Base-by-base conservation (phyloP, 352 stramenopile species). In the Stramenopiles sp. region DNA sequence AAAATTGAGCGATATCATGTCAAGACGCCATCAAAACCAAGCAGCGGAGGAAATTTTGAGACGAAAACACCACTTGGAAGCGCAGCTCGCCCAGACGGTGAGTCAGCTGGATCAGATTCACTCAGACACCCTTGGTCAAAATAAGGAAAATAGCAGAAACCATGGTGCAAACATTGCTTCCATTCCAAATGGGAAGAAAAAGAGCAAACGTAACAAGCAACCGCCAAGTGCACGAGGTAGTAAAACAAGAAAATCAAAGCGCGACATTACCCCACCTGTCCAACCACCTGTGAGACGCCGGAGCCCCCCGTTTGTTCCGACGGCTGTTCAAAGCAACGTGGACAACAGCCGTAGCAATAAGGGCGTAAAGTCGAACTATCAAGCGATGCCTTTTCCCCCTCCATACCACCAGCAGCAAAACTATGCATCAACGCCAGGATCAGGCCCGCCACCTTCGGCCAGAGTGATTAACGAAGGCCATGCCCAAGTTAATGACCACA, bases 141-240 rank as follows among this genome's bases (percentile, higher is more conserved):
- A 78, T 14, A 78, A 78, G 14, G 71, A 78, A 78, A 78, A 78
- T 33, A 33, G 14, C 31, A 33, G 71, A 33, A 78, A 78, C 31
- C n/a, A n/a, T n/a, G n/a, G n/a, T n/a, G n/a, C n/a, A n/a, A 31
- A 14, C 22, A 78, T 33, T 4, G 4, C 39, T 55, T 55, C 39
- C 14, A 78, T 8, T 31, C 4, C 30, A 4, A 78, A 4, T 78
- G 14, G 4, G 71, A 78, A 31, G 8, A 78, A 78, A 14, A 78
- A 78, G 14, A 33, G 71, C 71, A 78, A 78, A 33, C 71, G 71
- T 14, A 78, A 78, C 71, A 78, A 78, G 14, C 71, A 78, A 33
- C 71, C 71, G 4, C 30, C 71, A 4, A 31, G 30, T 33, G 30
- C 71, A 31, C 30, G 31, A 14, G 71, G 71, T 14, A 33, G 30